Evolutionary conservation across 2,329 filamentous ascomycete genomes (phyloP), one percentile per base, ranked within the genome.

Genomic region (Colletotrichum sp.): DNA sequence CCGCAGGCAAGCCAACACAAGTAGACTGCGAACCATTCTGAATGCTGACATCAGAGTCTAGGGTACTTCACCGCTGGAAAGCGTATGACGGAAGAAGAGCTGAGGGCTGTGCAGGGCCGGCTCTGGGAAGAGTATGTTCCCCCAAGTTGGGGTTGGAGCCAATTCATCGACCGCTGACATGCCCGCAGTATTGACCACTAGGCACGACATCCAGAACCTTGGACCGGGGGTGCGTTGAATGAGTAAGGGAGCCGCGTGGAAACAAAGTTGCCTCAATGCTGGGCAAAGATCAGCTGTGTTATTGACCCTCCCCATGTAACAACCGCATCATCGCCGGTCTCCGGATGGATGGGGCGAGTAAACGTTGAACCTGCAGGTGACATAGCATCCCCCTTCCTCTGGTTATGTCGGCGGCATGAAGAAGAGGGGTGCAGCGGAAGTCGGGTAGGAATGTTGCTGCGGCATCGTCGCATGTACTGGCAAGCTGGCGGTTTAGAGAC

Each of bases 31-130:
- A 27, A 25, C 39, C 16, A 18, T 28, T 32, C 27, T 18, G 28
- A 48, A 27, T 34, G 12, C 55, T 75, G 5, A 72, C 30, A 73
- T 28, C 62, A 69, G 30, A 55, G 15, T 39, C n/a, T 79, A 92
- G 92, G 92, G 70, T 93, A 94, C 81, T 94, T 98, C 84, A 98
- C 96, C 8, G 95, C 94, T 15, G 96, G 96, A 66, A 96, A 97
- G 85, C 91, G 95, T 80, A 95, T 97, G 91, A 97, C 94, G 3
- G 92, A 94, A 82, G 94, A 96, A 72, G 96, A 98, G 84, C 89
- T 98, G 77, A 89, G 93, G 79, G 93, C 94, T 70, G 96, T 98
- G 32, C 93, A 97, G 84, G 96, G 96, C 77, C 91, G 96, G 79
- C 94, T 95, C 79, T 98, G 96, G 96, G 96, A 98, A 86, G 96